Evolutionary conservation across 1,284 basidiomycete species (phyloP).

Genomic region (Ganoderma sp.): DNA sequence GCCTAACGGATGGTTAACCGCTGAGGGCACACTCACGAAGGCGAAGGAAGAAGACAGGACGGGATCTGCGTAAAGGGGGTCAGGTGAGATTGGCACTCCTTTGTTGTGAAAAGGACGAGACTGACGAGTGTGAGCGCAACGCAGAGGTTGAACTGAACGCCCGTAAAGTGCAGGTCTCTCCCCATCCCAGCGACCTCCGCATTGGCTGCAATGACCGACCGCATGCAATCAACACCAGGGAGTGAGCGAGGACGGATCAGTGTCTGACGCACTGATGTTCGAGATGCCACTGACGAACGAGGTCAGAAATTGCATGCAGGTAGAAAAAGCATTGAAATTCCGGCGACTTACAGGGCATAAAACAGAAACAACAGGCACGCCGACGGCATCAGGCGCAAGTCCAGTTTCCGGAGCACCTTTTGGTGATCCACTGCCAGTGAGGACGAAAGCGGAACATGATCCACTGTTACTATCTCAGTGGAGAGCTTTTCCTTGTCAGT

Average conservation of each 20-base stretch:
- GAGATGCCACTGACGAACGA: slow-evolving; percentile 58
- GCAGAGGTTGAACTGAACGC: slow-evolving; percentile 30
- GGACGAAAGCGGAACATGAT: not conserved
- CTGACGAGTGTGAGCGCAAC: slow-evolving; percentile 27
- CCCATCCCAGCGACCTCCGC: slow-evolving; percentile 30
- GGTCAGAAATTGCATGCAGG: slow-evolving; percentile 43
- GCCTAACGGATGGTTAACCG: not conserved
- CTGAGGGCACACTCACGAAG: slow-evolving; percentile 19
- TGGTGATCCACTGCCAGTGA: not conserved
- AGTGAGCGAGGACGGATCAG: slow-evolving; percentile 37
- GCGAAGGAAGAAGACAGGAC: slow-evolving; percentile 27
- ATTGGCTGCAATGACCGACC: slow-evolving; percentile 20
- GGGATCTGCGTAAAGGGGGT: slow-evolving; percentile 18
- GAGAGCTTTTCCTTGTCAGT: not conserved
- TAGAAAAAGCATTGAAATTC: not conserved
- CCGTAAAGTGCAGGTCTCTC: slow-evolving; percentile 24
- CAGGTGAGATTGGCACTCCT: not conserved
- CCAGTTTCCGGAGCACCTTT: slow-evolving; percentile 34
- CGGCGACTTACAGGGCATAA: slow-evolving; percentile 34
- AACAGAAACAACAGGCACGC: slow-evolving; percentile 37
- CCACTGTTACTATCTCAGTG: not conserved
- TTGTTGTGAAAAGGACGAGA: too few species aligned
- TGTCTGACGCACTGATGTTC: slow-evolving; percentile 64
- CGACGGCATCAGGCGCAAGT: slow-evolving; percentile 24
- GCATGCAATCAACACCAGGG: slow-evolving; percentile 20